Evolutionary conservation across 495 filamentous ascomycete genomes (phyloP).

Genomic region (Wilcoxina mikolae): DNA sequence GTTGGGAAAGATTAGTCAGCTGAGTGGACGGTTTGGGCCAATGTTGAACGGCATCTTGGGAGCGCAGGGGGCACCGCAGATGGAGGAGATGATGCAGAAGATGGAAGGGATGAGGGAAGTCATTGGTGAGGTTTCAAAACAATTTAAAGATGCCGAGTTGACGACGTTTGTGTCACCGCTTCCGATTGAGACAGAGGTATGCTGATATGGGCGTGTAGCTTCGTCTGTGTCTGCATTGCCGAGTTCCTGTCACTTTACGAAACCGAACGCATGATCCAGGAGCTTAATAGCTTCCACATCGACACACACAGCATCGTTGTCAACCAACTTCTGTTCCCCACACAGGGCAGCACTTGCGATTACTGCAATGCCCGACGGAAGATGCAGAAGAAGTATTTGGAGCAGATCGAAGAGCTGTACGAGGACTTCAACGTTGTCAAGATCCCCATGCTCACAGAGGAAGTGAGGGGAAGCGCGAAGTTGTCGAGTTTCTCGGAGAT

Average conservation of each 20-base stretch:
- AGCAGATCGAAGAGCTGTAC: slow-evolving; percentile 97
- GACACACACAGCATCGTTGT: slow-evolving; percentile 96
- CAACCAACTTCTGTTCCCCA: slow-evolving; percentile 92
- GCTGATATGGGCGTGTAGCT: slow-evolving; percentile 29
- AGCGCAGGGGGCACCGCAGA: slow-evolving; percentile 57
- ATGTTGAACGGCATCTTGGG: slow-evolving; percentile 90
- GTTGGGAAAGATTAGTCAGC: slow-evolving; percentile 84
- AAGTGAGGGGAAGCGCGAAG: slow-evolving; percentile 87
- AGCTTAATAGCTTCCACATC: slow-evolving; percentile 82
- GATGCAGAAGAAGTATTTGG: slow-evolving; percentile 99
- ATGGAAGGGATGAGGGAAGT: slow-evolving; percentile 85
- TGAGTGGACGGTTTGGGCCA: slow-evolving; percentile 85
- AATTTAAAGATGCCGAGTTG: slow-evolving; percentile 92
- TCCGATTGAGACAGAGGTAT: neutral
- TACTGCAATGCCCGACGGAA: slow-evolving; percentile 89
- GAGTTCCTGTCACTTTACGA: slow-evolving; percentile 97
- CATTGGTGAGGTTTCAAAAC: slow-evolving; percentile 87
- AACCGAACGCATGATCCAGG: slow-evolving; percentile 99
- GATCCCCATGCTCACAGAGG: slow-evolving; percentile 89
- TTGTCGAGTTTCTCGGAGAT: slow-evolving; percentile 88
- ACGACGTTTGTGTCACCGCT: slow-evolving; percentile 43
- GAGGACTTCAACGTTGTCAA: slow-evolving; percentile 98
- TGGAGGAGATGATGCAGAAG: slow-evolving; percentile 82
- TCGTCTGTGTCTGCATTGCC: slow-evolving; percentile 95
- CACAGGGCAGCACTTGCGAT: slow-evolving; percentile 69